These are phyloP conservation scores for Boletus bicolor DNA, from an alignment of 768 basidiomycete genomes.

Conservation along the genomic window DNA sequence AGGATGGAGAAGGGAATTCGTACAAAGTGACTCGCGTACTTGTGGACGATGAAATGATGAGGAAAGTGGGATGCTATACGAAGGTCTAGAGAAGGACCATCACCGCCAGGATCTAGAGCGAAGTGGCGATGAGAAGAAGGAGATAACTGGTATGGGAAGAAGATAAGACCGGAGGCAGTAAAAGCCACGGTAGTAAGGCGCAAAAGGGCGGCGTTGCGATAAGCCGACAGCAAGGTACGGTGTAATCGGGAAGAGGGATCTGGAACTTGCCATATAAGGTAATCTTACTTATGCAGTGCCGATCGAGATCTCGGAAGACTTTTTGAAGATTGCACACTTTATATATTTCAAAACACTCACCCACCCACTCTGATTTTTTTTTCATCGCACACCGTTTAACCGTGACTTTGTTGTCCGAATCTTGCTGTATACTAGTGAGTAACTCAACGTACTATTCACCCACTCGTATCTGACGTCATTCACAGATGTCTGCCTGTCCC, in stretches of 20 bases:
- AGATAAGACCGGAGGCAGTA: not conserved
- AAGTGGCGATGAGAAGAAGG: not conserved
- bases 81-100: too few species aligned
- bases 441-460: not conserved
- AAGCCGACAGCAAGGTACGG: constrained; percentile 19
- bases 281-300: not conserved
- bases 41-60: not conserved
- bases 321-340: constrained; percentile 1
- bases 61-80: too few species aligned
- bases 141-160: too few species aligned
- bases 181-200: not conserved
- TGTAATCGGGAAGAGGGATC: constrained; percentile 21
- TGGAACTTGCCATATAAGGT: constrained; percentile 14
- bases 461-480: constrained; percentile 5
- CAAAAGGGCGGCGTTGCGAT: constrained; percentile 5
- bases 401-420: not conserved
- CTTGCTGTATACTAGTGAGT: not conserved
- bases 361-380: not conserved
- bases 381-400: not conserved
- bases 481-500: constrained; percentile 15
- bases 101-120: too few species aligned
- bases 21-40: too few species aligned
- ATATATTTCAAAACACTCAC: constrained; percentile 14
- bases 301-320: constrained; percentile 23
- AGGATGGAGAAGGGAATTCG: not conserved